These are phyloP conservation scores for Yarrowia deformans DNA, from an alignment of 805 yeast genomes.

Conservation along the genomic window DNA sequence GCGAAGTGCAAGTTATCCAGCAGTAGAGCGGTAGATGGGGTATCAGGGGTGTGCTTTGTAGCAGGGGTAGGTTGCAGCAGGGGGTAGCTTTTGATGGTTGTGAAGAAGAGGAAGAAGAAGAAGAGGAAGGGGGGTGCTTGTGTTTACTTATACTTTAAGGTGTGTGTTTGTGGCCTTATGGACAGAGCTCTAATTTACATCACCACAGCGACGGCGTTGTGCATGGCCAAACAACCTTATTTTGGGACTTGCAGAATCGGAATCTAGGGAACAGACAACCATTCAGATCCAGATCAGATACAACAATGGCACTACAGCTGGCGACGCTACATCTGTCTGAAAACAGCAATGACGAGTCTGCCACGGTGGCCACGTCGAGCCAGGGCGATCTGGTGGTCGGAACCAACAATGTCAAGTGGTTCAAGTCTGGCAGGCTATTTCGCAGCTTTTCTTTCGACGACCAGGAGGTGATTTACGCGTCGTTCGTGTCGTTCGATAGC, in stretches of 20 bases:
- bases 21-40: not conserved
- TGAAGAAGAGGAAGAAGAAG: constrained; percentile 27
- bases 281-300: not conserved
- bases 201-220: constrained; percentile 21
- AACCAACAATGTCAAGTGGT: constrained; percentile 48
- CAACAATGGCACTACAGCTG: constrained; percentile 1
- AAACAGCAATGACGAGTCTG: not conserved
- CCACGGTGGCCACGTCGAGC: constrained; percentile 8
- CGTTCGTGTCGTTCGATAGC: constrained; percentile 61
- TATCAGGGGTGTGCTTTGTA: not conserved
- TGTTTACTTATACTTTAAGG: constrained; percentile 8
- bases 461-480: constrained; percentile 61
- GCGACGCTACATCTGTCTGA: constrained; percentile 13
- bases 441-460: constrained; percentile 60
- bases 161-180: constrained; percentile 1
- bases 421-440: constrained; percentile 58
- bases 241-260: not conserved
- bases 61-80: not conserved
- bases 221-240: not conserved
- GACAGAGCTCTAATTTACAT: not conserved
- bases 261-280: not conserved
- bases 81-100: not conserved
- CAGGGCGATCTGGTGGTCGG: constrained; percentile 27
- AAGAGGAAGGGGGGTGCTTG: not conserved
- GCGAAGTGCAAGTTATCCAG: constrained; percentile 2